Conservation (phyloP, 176 grass and related monocot genomes). For the Poa pratensis region DNA sequence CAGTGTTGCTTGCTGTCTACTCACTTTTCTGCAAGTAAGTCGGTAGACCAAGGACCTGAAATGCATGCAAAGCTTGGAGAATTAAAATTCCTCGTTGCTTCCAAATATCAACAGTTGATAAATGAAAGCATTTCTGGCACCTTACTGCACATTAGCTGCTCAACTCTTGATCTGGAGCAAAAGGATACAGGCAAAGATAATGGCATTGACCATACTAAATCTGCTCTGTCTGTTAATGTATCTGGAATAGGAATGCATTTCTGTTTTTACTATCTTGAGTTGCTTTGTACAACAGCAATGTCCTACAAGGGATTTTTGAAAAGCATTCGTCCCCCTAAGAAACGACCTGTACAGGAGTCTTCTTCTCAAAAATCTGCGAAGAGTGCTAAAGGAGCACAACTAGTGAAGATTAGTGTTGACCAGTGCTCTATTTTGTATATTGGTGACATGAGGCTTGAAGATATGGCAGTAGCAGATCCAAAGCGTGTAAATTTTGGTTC, state of each 20-base stretch:
- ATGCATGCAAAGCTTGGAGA: slow-evolving; percentile 65
- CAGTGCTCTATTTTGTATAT: slow-evolving; percentile 68
- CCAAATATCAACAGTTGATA: slow-evolving; percentile 53
- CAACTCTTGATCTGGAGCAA: slow-evolving; percentile 72
- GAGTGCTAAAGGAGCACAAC: slow-evolving; percentile 58
- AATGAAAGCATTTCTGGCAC: slow-evolving; percentile 60
- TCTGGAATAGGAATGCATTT: slow-evolving; percentile 66
- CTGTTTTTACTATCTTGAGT: slow-evolving; percentile 73
- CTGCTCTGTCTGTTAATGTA: slow-evolving; percentile 64
- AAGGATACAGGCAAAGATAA: slow-evolving; percentile 58
- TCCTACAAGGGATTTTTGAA: slow-evolving; percentile 83
- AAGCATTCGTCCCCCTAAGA: slow-evolving; percentile 63
- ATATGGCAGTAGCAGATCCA: slow-evolving; percentile 83
- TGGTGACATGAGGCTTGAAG: slow-evolving; percentile 75
- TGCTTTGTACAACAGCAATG: slow-evolving; percentile 66
- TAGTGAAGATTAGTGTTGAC: slow-evolving; percentile 75
- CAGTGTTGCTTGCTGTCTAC: slow-evolving; percentile 77
- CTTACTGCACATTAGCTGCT: slow-evolving; percentile 59
- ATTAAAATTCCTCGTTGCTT: slow-evolving; percentile 58
- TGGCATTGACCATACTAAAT: slow-evolving; percentile 40
- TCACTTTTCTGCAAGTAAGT: slow-evolving; percentile 74
- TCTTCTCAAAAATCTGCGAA: slow-evolving; percentile 53
- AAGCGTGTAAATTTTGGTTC: slow-evolving; percentile 96
- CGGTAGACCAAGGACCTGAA: slow-evolving; percentile 61
- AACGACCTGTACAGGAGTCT: slow-evolving; percentile 53